phyloP scores from a whole-genome alignment of 164 flowering plant species.

The Houttuynia cordata region DNA sequence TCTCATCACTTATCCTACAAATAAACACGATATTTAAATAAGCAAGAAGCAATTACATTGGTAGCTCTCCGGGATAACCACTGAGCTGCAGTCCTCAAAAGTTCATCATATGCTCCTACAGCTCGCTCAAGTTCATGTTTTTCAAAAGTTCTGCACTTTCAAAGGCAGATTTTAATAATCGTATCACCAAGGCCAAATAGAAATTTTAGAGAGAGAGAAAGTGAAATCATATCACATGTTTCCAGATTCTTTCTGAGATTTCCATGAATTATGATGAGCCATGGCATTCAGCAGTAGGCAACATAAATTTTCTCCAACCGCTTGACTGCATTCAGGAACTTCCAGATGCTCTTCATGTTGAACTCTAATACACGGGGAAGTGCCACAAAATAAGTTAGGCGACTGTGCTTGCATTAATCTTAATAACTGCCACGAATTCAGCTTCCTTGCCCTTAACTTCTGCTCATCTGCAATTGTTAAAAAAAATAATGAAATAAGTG shows the following conservation, averaged over 20 bases:
- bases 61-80: slow-evolving; percentile 80
- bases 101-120: slow-evolving; percentile 47
- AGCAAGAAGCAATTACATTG: slow-evolving; percentile 46
- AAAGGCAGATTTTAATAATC: not conserved
- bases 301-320: slow-evolving; percentile 30
- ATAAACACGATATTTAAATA: not conserved
- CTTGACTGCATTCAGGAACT: slow-evolving; percentile 24
- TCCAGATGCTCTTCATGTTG: slow-evolving; percentile 12
- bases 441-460: slow-evolving; percentile 55
- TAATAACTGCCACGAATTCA: slow-evolving; percentile 84
- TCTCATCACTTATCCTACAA: not conserved
- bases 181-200: not conserved
- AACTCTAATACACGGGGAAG: slow-evolving; percentile 16
- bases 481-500: not conserved
- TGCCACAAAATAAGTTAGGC: slow-evolving; percentile 37
- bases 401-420: slow-evolving; percentile 64
- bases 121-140: slow-evolving; percentile 23
- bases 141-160: slow-evolving; percentile 23
- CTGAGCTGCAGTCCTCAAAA: slow-evolving; percentile 53
- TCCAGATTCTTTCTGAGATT: slow-evolving; percentile 16
- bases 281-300: slow-evolving; percentile 47
- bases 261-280: slow-evolving; percentile 51
- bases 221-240: slow-evolving; percentile 17
- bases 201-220: not conserved
- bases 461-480: slow-evolving; percentile 36